Base-by-base conservation (phyloP, 75 land plant genomes). In the Picea sitchensis region DNA sequence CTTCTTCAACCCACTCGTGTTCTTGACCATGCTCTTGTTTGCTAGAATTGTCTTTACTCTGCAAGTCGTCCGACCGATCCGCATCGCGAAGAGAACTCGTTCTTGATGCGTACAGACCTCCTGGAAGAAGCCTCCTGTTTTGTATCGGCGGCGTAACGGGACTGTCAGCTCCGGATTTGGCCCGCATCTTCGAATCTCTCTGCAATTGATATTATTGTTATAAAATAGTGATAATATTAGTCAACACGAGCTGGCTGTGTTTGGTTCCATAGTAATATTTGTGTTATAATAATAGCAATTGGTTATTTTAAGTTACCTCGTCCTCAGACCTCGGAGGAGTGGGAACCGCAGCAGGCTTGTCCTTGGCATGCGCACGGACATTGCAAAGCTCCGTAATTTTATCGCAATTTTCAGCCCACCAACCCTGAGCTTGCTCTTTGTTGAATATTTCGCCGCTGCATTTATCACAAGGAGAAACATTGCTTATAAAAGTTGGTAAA, bases 371-470 rank as follows among this genome's bases (percentile, higher is more conserved):
- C 81, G 75, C 81, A n/a, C 82, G 93, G 57, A 94, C 90, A 76
- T 96, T 94, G 86, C 92, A 96, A 31, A 95, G 86, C 76, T 93
- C 98, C 82, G 87, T 88, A 47, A 96, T 92, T 67, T 89, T 90
- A 61, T 94, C 98, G 71, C 91, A 91, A 79, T 95, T 96, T 78
- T 94, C 95, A 5, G 95, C 84, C 99, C 99, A 96, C 99, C 99
- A 96, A 34, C 85, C 65, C 65, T 94, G 98, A 47, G 99, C 99
- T 90, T 91, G 92, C 88, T 84, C 81, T 65, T 90, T 92, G 88
- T 89, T 91, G 77, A 94, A 96, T 83, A 96, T 78, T 44, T 96
- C 98, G 5, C 99, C 92, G 74, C 99, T 94, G 79, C 11, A 73
- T 14, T 76, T 51, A 74, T 30, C 9, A 71, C 34, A 20, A 21